Evolutionary conservation across 2,329 filamentous ascomycete genomes (phyloP), one percentile per base, ranked within the genome.

Genomic region (Nemania abortiva): DNA sequence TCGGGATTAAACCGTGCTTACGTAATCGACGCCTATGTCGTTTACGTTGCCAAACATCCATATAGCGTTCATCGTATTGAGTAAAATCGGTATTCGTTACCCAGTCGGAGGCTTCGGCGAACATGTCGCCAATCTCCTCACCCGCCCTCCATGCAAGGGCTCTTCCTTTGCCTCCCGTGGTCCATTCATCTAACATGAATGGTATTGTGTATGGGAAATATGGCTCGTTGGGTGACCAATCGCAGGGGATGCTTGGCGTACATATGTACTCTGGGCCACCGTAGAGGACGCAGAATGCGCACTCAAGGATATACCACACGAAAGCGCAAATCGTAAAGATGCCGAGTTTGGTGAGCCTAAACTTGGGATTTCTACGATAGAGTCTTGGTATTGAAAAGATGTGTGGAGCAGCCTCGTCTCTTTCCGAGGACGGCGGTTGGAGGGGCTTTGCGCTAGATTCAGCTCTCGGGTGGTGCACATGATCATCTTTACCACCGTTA

Each of bases 181-280:
- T 75, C 88, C 88, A 90, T 73, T 90, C 84, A 75, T 91, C 88
- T 13, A 90, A 74, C 79, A 90, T 90, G 65, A 89, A 84, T 2
- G 89, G 88, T 54, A 90, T 82, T 1, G 88, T 86, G 47, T 81
- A 82, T n/a, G 88, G 88, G 77, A 88, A 90, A 29, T 84, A 84
- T 0, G 89, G 89, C 75, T 90, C 88, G 54, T 87, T 83, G 11
- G 84, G 82, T 31, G 84, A 85, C 87, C 87, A 90, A 42, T 84
- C 81, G 75, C 88, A 90, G 1, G 83, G 82, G 47, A 80, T 55
- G 67, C 77, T 60, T 56, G 78, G 76, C 13, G 82, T 82, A 71
- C 88, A 89, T 37, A 81, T 59, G 49, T 77, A 82, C n/a, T 79
- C 75, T 1, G 87, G 86, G 18, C 85, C 84, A 74, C 87, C 89